Base-by-base conservation (phyloP, 2,329 filamentous ascomycete genomes). In the Epichloe amarillans region DNA sequence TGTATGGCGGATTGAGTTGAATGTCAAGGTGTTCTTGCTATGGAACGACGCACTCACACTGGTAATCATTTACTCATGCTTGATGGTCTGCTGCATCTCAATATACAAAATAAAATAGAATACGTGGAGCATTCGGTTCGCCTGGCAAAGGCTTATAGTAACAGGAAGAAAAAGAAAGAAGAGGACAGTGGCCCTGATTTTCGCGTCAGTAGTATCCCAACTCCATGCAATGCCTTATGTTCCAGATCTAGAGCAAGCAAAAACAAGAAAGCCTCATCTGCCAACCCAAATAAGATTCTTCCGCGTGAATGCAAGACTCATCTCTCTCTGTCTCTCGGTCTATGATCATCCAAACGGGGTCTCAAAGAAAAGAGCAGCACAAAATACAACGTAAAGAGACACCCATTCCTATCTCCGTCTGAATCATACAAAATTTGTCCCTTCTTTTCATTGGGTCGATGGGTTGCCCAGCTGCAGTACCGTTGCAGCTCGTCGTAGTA, bases 401-500 rank as follows among this genome's bases (percentile, higher is more conserved):
- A 10, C n/a, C n/a, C 12, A 15, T 42, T 19, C 11, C 40, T 23
- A 19, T 11, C 41, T 26, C 41, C 21, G 21, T 30, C 21, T 6
- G 15, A 30, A n/a, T 30, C 46, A 42, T 42, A 30, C 11, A 48
- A 5, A 37, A 33, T 33, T 15, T 12, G 21, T 40, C 37, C 14
- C 21, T 36, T 49, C 51, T 35, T 45, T 26, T 37, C 4, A 35
- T 19, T 17, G 52, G 49, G 14, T 36, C 46, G 11, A 40, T 26
- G 41, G 15, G 2, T 59, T 56, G 48, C 62, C 61, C 42, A 63
- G 50, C 50, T 58, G 52, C 54, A 71, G 53, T 44, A 63, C 52
- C 2, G 59, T 57, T 0, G 75, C 78, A 33, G 88, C 88, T 47
- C 71, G 66, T 49, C 70, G 72, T 50, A 96, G 69, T 45, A 88